phyloP scores from a whole-genome alignment of 2,329 filamentous ascomycete species.

The Stylonectria norvegica region DNA sequence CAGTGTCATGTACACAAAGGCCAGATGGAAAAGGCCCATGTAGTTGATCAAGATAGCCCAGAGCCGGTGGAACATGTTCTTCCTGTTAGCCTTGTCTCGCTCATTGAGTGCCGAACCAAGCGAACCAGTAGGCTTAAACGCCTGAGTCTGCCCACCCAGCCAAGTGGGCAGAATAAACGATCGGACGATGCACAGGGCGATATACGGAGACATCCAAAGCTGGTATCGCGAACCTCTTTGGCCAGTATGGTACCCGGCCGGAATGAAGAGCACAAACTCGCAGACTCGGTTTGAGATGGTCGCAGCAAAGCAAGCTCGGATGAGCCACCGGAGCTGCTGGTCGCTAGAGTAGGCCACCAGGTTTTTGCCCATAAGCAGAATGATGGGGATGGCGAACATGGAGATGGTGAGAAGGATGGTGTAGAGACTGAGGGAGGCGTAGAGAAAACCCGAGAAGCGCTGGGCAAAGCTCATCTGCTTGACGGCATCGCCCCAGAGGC shows the following conservation, averaged over 20 bases:
- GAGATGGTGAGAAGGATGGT: conserved; percentile 53
- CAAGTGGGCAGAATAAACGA: conserved; percentile 56
- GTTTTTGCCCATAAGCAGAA: conserved; percentile 53
- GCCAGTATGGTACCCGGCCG: conserved; percentile 56
- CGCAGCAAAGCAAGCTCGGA: conserved; percentile 52
- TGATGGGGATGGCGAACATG: conserved; percentile 57
- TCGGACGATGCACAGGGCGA: conserved; percentile 54
- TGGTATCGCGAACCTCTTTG: conserved; percentile 55
- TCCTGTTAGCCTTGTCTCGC: conserved; percentile 49
- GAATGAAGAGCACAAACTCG: conserved; percentile 57
- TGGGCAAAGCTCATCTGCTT: conserved; percentile 53
- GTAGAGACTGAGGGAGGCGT: conserved; percentile 53
- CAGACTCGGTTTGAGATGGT: conserved; percentile 51
- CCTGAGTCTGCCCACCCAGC: conserved; percentile 56
- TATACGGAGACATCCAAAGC: conserved; percentile 62
- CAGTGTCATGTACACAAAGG: conserved; percentile 52
- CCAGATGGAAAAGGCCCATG: conserved; percentile 52
- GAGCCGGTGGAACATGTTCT: conserved; percentile 52
- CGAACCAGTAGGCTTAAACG: conserved; percentile 60
- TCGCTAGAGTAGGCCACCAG: conserved; percentile 54
- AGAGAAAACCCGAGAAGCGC: conserved; percentile 57
- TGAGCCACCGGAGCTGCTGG: conserved; percentile 55
- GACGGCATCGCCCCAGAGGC: conserved; percentile 51
- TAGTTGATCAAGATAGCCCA: conserved; percentile 54
- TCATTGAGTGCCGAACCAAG: conserved; percentile 55